Conservation (phyloP, 2,329 filamentous ascomycete genomes). For the Fusarium sp. region DNA sequence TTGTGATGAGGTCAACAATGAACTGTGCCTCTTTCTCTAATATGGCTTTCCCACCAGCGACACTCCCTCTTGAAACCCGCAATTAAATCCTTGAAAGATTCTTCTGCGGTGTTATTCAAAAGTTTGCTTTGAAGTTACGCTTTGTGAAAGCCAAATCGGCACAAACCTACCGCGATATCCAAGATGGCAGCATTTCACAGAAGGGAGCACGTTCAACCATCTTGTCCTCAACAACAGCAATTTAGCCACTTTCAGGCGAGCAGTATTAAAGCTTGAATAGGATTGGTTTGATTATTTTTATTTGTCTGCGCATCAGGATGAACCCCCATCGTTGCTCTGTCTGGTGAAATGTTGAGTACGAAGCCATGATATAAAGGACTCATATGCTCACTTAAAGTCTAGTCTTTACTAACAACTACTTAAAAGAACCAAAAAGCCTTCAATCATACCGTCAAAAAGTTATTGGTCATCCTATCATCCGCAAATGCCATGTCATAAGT, state of each 20-base stretch:
- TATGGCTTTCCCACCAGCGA: neutral
- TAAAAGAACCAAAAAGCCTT: neutral
- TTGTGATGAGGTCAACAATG: neutral
- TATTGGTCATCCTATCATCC: neutral
- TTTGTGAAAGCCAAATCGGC: neutral
- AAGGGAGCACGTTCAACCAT: neutral
- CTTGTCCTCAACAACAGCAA: neutral
- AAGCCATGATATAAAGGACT: neutral
- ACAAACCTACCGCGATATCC: neutral
- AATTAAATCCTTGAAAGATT: neutral
- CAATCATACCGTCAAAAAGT: neutral
- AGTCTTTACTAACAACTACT: too few relatives aligned
- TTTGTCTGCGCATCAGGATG: neutral
- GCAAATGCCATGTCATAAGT: neutral
- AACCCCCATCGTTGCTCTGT: neutral
- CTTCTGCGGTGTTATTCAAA: neutral
- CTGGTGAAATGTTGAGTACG: neutral
- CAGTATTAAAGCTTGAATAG: neutral
- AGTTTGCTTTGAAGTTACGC: neutral
- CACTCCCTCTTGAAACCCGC: neutral
- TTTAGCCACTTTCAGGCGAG: too few relatives aligned
- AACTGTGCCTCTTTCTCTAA: neutral
- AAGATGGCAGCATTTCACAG: neutral
- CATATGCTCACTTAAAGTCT: neutral
- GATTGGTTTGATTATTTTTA: neutral